phyloP scores from a whole-genome alignment of 441 rosid species.

The Pelargonium myrrhifolium region DNA sequence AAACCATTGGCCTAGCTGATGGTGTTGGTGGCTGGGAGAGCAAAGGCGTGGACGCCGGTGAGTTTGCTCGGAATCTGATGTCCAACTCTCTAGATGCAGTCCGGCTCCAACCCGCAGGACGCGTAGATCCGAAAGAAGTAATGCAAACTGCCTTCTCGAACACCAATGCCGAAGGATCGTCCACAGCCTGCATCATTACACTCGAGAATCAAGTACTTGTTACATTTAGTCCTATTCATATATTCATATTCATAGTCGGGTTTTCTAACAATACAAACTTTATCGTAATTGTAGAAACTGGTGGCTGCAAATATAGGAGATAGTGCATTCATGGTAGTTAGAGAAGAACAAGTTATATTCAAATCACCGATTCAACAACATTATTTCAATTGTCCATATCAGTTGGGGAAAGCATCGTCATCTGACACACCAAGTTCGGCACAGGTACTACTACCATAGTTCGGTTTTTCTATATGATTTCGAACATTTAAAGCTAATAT shows the following conservation, averaged over 20 bases:
- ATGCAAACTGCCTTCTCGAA: constrained; percentile 53
- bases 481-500: too few species aligned
- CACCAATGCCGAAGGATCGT: constrained; percentile 54
- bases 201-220: constrained; percentile 13
- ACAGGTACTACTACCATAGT: too few species aligned
- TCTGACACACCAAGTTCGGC: too few species aligned
- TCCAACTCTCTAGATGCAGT: constrained; percentile 45
- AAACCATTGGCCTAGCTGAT: constrained; percentile 66
- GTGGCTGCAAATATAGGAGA: constrained; percentile 58
- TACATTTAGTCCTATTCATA: too few species aligned
- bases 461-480: too few species aligned
- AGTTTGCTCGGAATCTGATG: constrained; percentile 56
- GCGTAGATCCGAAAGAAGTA: constrained; percentile 39
- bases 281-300: too few species aligned
- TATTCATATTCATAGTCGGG: background rate
- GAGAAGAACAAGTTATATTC: constrained; percentile 54
- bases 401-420: constrained; percentile 31
- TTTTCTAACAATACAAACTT: too few species aligned
- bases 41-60: constrained; percentile 55
- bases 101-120: constrained; percentile 38
- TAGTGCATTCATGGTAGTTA: constrained; percentile 61
- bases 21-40: constrained; percentile 82
- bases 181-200: constrained; percentile 62
- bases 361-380: constrained; percentile 64
- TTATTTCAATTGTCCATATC: constrained; percentile 65